Percentiles rank a stretch among this genome's conserved stretches.
These are phyloP conservation scores for Hypoxylon intermedium DNA, from an alignment of 495 filamentous ascomycete genomes.

Conservation along the genomic window DNA sequence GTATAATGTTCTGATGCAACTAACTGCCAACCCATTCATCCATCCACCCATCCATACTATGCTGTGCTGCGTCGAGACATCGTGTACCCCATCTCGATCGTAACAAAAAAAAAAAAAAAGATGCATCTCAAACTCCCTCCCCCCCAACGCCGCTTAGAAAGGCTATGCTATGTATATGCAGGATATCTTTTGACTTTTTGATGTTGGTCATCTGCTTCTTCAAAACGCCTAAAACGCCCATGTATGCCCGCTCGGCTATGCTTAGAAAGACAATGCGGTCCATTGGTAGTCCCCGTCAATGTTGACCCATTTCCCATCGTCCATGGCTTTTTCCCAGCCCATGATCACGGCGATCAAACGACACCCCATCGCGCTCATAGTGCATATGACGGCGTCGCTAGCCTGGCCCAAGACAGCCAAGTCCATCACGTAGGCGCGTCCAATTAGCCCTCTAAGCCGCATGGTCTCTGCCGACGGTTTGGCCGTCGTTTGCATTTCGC, in stretches of 20 bases:
- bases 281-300: conserved; percentile 72
- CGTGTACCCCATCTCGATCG: too few relatives aligned
- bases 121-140: too few relatives aligned
- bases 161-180: conserved; percentile 28
- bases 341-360: conserved; percentile 76
- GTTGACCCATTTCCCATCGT: conserved; percentile 67
- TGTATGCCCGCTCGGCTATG: neutral
- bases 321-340: conserved; percentile 74
- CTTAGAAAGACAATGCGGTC: conserved; percentile 50
- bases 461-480: conserved; percentile 59
- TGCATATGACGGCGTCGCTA: conserved; percentile 70
- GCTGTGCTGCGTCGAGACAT: too few relatives aligned
- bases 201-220: neutral
- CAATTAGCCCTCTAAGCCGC: conserved; percentile 68
- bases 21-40: neutral
- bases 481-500: conserved; percentile 17
- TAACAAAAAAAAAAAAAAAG: too few relatives aligned
- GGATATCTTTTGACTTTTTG: conserved; percentile 31
- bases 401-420: conserved; percentile 67
- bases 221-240: conserved; percentile 31
- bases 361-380: conserved; percentile 70
- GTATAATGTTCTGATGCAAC: too few relatives aligned
- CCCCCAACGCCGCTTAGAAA: conserved; percentile 17
- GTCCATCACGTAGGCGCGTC: conserved; percentile 74
- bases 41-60: neutral